Evolutionary conservation across 352 stramenopile genomes (phyloP).

Genomic region (Paralagenidium karlingii): DNA sequence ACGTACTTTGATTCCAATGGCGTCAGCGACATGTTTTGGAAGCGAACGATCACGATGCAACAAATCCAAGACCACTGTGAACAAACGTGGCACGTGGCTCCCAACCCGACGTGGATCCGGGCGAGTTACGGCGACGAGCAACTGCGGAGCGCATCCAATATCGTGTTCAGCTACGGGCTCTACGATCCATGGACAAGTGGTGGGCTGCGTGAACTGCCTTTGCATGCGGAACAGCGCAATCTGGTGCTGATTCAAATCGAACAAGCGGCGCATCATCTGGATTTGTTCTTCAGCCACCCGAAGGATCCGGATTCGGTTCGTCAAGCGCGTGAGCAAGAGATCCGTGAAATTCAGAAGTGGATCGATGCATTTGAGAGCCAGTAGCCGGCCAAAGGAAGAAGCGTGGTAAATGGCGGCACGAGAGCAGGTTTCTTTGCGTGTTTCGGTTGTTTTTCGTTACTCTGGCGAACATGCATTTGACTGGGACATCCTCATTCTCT

Average conservation of each 20-base stretch:
- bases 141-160: constrained; percentile 76
- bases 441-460: too few relatives aligned
- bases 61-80: constrained; percentile 52
- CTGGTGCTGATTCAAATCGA: constrained; percentile 56
- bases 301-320: constrained; percentile 75
- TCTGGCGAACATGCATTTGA: too few relatives aligned
- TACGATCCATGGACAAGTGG: constrained; percentile 89
- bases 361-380: constrained; percentile 71
- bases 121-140: constrained; percentile 56
- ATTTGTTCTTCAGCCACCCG: constrained; percentile 87
- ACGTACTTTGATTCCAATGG: constrained; percentile 85
- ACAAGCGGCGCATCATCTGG: constrained; percentile 81
- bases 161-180: constrained; percentile 92
- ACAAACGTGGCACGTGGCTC: constrained; percentile 41
- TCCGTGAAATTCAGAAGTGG: constrained; percentile 76
- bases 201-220: constrained; percentile 56
- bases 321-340: constrained; percentile 51
- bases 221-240: constrained; percentile 21
- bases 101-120: constrained; percentile 62
- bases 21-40: constrained; percentile 89
- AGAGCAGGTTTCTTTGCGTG: too few relatives aligned
- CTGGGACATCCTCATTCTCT: too few relatives aligned
- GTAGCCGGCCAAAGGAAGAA: too few relatives aligned
- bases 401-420: too few relatives aligned
- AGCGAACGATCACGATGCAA: constrained; percentile 39